Evolutionary conservation across 371 early-diverging fungal genomes (phyloP).

Genomic region (Nematocida major): DNA sequence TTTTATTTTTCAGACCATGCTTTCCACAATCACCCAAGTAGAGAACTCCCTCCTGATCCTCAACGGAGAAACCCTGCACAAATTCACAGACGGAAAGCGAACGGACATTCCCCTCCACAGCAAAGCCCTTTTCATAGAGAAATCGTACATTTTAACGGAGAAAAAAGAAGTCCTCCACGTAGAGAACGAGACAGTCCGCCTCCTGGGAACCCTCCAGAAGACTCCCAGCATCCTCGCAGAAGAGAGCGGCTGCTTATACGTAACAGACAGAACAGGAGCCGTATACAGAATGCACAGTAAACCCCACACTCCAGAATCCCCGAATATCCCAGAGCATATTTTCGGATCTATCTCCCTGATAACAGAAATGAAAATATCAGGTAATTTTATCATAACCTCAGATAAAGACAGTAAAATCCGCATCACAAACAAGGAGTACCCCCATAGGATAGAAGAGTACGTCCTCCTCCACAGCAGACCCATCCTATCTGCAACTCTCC

Average conservation of each 20-base stretch:
- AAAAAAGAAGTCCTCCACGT: not conserved
- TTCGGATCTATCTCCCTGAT: constrained; percentile 47
- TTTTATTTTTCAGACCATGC: constrained; percentile 4
- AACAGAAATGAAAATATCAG: constrained; percentile 18
- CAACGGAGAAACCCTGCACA: not conserved
- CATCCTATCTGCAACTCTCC: not conserved
- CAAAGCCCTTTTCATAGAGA: not conserved
- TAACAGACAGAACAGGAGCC: constrained; percentile 25
- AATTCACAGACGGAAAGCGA: not conserved
- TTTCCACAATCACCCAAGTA: not conserved
- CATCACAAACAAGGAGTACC: not conserved
- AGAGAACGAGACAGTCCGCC: not conserved
- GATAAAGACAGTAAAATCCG: constrained; percentile 49
- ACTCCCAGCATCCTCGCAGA: not conserved
- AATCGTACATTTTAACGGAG: constrained; percentile 10
- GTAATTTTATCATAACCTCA: constrained; percentile 2
- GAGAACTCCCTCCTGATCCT: not conserved
- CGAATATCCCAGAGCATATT: not conserved
- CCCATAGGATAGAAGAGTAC: constrained; percentile 17
- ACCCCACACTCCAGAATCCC: not conserved
- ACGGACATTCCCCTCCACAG: not conserved
- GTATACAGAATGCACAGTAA: constrained; percentile 7
- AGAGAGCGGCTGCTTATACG: not conserved
- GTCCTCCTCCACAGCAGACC: constrained; percentile 29
- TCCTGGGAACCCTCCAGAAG: not conserved